Evolutionary conservation across 2,329 filamentous ascomycete genomes (phyloP).

Genomic region (Penicillium verrucosum): DNA sequence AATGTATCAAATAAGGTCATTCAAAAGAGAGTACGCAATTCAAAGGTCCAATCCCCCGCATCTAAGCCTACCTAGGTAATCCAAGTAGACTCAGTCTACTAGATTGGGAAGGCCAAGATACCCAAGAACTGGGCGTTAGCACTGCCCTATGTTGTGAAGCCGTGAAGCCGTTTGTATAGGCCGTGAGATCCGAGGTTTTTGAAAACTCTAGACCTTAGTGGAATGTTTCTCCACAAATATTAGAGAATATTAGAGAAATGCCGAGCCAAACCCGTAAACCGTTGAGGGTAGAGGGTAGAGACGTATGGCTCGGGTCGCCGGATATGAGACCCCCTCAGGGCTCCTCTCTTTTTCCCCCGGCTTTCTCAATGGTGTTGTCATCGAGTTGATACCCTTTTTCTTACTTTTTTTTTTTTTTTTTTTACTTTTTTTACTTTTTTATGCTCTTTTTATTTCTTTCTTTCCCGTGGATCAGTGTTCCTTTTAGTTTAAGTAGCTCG

Average conservation of each 20-base stretch:
- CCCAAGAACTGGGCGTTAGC: neutral
- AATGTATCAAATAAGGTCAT: neutral
- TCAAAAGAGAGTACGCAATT: neutral
- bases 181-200: neutral
- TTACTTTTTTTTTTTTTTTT: neutral
- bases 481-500: neutral
- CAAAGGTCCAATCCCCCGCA: neutral
- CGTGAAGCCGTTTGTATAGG: neutral
- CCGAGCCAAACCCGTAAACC: slow-evolving; percentile 3
- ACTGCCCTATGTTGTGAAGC: neutral
- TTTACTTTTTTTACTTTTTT: neutral
- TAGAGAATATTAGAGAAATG: neutral
- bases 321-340: slow-evolving; percentile 8
- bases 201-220: neutral
- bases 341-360: neutral
- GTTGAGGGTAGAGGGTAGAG: neutral
- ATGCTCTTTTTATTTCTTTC: neutral
- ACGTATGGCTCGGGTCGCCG: slow-evolving; percentile 20
- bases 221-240: slow-evolving; percentile 1
- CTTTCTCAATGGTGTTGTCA: slow-evolving; percentile 25
- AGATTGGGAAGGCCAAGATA: neutral
- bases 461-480: neutral
- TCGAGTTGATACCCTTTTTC: slow-evolving; percentile 12
- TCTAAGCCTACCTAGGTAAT: neutral
- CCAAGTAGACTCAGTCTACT: neutral